Conservation (phyloP, 2,329 filamentous ascomycete species). For the Scytalidium sp. region DNA sequence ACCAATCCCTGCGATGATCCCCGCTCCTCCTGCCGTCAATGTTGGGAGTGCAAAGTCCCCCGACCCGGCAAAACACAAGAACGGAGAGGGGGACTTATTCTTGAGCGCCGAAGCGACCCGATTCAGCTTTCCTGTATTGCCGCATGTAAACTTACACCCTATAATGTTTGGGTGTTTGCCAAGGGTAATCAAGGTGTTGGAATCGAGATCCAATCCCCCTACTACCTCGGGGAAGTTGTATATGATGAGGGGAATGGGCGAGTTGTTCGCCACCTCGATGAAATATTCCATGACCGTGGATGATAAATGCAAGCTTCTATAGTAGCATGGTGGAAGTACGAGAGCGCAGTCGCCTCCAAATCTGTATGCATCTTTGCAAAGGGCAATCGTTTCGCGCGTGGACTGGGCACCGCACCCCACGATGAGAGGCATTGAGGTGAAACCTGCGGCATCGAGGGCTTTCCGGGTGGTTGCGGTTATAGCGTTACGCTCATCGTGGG, state of each 20-base stretch:
- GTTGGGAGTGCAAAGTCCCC: slow-evolving; percentile 67
- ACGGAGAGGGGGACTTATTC: not conserved
- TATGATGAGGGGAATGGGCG: slow-evolving; percentile 48
- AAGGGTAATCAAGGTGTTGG: slow-evolving; percentile 65
- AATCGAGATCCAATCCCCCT: slow-evolving; percentile 48
- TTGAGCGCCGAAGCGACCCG: slow-evolving; percentile 54
- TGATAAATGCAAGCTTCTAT: slow-evolving; percentile 49
- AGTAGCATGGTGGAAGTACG: slow-evolving; percentile 63
- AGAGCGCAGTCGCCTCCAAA: slow-evolving; percentile 62
- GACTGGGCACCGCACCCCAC: slow-evolving; percentile 62
- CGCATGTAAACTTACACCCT: slow-evolving; percentile 85
- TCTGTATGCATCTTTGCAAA: slow-evolving; percentile 56
- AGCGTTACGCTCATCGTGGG: slow-evolving; percentile 52
- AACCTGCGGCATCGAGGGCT: slow-evolving; percentile 55
- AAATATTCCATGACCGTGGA: slow-evolving; percentile 55
- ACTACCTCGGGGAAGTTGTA: slow-evolving; percentile 55
- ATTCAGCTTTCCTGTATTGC: slow-evolving; percentile 81
- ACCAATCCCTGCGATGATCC: slow-evolving; percentile 60
- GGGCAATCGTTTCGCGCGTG: slow-evolving; percentile 57
- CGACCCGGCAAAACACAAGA: slow-evolving; percentile 46
- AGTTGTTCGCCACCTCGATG: slow-evolving; percentile 45
- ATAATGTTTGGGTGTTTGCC: slow-evolving; percentile 76
- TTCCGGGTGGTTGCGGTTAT: slow-evolving; percentile 54
- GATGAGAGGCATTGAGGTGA: slow-evolving; percentile 53
- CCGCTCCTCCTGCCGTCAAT: slow-evolving; percentile 53